These are phyloP conservation scores for Rhododendron kiyosumense DNA, from an alignment of 148 eudicot genomes.

Conservation along the genomic window DNA sequence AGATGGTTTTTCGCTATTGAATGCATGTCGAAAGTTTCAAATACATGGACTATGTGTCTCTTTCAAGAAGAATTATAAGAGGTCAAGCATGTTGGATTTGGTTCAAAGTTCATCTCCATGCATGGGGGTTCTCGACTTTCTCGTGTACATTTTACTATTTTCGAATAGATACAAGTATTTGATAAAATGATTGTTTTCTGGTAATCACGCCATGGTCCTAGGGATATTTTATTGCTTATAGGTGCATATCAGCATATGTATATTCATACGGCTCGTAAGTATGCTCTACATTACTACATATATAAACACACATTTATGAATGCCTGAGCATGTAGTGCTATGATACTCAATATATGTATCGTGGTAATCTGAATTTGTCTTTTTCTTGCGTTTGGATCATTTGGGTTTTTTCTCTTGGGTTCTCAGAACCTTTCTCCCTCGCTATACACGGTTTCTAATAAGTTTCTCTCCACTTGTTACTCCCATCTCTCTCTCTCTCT, in stretches of 20 bases:
- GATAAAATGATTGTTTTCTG: neutral
- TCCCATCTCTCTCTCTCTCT: too few species aligned
- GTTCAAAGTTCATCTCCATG: neutral
- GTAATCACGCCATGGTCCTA: neutral
- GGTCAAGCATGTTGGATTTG: neutral
- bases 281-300: neutral
- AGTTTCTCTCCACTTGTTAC: too few species aligned
- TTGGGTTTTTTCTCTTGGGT: too few species aligned
- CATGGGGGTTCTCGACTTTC: neutral
- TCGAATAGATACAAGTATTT: neutral
- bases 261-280: neutral
- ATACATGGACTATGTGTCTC: neutral
- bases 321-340: too few species aligned
- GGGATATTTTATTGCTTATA: neutral
- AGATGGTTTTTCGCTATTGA: neutral
- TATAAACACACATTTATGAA: too few species aligned
- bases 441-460: too few species aligned
- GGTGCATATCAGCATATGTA: neutral
- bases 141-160: neutral
- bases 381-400: too few species aligned
- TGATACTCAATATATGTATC: too few species aligned
- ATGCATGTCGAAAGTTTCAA: neutral
- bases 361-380: too few species aligned
- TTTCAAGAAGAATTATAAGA: neutral
- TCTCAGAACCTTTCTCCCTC: too few species aligned